These are phyloP conservation scores for Ormosia semicastrata DNA, from an alignment of 306 rosid genomes.

Conservation along the genomic window DNA sequence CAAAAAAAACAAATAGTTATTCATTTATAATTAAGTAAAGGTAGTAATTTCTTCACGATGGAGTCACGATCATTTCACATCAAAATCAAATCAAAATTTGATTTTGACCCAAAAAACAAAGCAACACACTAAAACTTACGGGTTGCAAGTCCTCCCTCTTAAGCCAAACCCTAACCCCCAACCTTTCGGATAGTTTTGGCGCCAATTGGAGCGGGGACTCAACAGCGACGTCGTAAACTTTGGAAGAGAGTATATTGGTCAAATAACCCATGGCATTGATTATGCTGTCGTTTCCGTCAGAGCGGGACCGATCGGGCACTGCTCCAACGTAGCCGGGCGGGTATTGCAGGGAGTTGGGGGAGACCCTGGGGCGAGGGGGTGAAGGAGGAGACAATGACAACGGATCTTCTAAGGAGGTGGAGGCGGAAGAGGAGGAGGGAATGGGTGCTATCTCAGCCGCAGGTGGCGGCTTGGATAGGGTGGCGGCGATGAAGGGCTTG, in stretches of 20 bases:
- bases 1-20: too few species aligned
- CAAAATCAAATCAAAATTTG: not conserved
- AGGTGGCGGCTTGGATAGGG: constrained; percentile 38
- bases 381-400: not conserved
- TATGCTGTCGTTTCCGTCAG: constrained; percentile 17
- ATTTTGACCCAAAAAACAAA: not conserved
- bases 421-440: constrained; percentile 5
- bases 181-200: constrained; percentile 65
- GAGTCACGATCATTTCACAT: not conserved
- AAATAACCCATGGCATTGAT: constrained; percentile 62
- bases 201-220: constrained; percentile 84
- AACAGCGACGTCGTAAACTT: constrained; percentile 80
- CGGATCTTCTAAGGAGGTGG: constrained; percentile 23
- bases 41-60: not conserved
- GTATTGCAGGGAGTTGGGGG: constrained; percentile 60
- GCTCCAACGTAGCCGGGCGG: constrained; percentile 85
- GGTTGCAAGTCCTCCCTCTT: constrained; percentile 94
- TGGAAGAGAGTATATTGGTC: constrained; percentile 76
- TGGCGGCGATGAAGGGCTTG: constrained; percentile 41
- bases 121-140: constrained; percentile 40
- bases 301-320: constrained; percentile 41
- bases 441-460: constrained; percentile 34
- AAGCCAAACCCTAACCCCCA: constrained; percentile 76
- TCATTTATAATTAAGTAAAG: not conserved
- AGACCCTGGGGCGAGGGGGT: constrained; percentile 33